Evolutionary conservation across 805 yeast species (phyloP).

Genomic region (Teunomyces pallodes): DNA sequence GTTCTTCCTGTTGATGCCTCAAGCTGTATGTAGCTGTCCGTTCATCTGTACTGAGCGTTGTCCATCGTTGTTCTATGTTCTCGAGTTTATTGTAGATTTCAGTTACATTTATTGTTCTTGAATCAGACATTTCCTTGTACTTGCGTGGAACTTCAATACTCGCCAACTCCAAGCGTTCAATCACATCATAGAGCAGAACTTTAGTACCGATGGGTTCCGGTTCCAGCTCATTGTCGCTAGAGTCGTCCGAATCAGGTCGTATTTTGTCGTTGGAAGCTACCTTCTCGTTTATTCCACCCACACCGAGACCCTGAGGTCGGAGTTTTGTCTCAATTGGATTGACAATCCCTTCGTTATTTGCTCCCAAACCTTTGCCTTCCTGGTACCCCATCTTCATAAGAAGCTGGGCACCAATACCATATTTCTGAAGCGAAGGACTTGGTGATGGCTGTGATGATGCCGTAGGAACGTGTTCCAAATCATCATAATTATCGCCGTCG

Average conservation of each 20-base stretch:
- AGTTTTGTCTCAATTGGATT: slow-evolving; percentile 74
- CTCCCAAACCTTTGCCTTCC: slow-evolving; percentile 84
- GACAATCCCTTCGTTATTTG: slow-evolving; percentile 64
- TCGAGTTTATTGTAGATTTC: slow-evolving; percentile 12
- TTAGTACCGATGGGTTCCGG: slow-evolving; percentile 3
- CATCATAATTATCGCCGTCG: slow-evolving; percentile 9
- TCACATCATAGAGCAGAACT: slow-evolving; percentile 27
- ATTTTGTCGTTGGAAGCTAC: not conserved
- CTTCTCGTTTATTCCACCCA: slow-evolving; percentile 47
- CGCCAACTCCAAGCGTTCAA: slow-evolving; percentile 32
- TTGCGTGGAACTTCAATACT: slow-evolving; percentile 35
- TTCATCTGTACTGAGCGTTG: slow-evolving; percentile 11
- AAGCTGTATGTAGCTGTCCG: not conserved
- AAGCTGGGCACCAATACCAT: slow-evolving; percentile 84
- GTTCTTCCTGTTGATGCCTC: not conserved
- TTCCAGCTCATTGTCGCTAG: slow-evolving; percentile 21
- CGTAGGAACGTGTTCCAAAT: not conserved
- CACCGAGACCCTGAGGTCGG: slow-evolving; percentile 68
- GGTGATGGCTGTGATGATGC: not conserved
- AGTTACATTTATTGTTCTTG: slow-evolving; percentile 1
- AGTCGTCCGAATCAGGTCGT: slow-evolving; percentile 12
- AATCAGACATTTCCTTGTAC: slow-evolving; percentile 35
- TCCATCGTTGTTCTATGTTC: slow-evolving; percentile 13
- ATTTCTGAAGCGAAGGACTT: slow-evolving; percentile 22
- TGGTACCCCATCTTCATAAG: slow-evolving; percentile 84